A percentile compares a stretch with the other conserved stretches of the same genome.
phyloP scores from a whole-genome alignment of 306 rosid species.

The Phaseolus lunatus region DNA sequence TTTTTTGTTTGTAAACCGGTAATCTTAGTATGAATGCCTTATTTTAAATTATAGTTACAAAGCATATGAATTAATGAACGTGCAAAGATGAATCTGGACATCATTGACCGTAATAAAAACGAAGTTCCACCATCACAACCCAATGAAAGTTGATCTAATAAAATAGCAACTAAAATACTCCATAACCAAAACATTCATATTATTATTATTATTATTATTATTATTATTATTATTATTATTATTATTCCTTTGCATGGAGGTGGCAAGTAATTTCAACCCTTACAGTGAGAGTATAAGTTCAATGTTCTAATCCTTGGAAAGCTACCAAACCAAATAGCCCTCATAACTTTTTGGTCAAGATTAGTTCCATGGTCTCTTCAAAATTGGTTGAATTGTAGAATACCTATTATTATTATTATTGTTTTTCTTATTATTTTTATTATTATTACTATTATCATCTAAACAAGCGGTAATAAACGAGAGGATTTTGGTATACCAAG shows the following conservation, averaged over 20 bases:
- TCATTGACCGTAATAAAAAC: background rate
- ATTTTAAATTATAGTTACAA: background rate
- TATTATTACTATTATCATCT: no score
- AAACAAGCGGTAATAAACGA: background rate
- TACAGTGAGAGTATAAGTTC: constrained; percentile 17
- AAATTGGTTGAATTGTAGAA: background rate
- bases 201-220: no score
- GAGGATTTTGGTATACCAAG: background rate
- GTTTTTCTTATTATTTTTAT: background rate
- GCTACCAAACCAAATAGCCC: background rate
- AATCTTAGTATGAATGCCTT: background rate
- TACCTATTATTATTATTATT: background rate
- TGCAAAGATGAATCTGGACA: constrained; percentile 4
- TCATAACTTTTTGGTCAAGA: background rate
- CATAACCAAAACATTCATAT: background rate
- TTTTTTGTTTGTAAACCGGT: no score
- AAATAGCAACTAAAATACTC: background rate
- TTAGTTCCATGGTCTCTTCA: background rate
- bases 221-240: background rate
- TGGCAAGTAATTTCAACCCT: background rate
- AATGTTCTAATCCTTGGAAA: background rate
- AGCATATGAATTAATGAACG: background rate
- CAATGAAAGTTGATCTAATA: background rate
- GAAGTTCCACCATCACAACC: background rate
- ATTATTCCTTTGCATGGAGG: background rate